A percentile compares a stretch with the other conserved stretches of the same genome.
Conservation (phyloP, 2,329 filamentous ascomycete species). For the Ceratocystis alfenasii region DNA sequence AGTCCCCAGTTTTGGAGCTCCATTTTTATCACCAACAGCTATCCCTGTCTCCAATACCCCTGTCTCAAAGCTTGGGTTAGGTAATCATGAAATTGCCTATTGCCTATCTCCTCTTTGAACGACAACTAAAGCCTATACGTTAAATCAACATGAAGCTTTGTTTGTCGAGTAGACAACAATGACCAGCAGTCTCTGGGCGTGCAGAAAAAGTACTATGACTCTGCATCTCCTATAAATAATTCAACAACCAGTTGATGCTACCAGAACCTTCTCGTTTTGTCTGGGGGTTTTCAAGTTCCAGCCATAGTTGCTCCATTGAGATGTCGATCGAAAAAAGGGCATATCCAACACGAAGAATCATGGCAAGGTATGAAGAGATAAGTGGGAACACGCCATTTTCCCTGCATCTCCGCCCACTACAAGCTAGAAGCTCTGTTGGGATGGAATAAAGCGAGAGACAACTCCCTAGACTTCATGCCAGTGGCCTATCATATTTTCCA, state of each 20-base stretch:
- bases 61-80: slow-evolving; percentile 16
- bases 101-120: slow-evolving; percentile 20
- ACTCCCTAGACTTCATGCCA: slow-evolving; percentile 6
- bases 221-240: neutral
- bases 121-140: neutral
- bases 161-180: slow-evolving; percentile 2
- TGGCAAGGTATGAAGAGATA: neutral
- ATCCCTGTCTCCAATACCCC: neutral
- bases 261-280: neutral
- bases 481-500: neutral
- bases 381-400: neutral
- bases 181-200: neutral
- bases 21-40: neutral
- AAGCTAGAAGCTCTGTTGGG: neutral
- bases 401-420: neutral
- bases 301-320: neutral
- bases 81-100: slow-evolving; percentile 11
- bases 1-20: neutral
- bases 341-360: neutral
- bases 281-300: neutral
- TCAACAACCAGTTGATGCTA: neutral
- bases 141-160: neutral
- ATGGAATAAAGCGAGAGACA: slow-evolving; percentile 1
- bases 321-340: slow-evolving; percentile 10
- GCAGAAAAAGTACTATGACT: neutral